These are phyloP conservation scores for Globisporangium paddicum DNA, from an alignment of 352 stramenopile species.

Conservation along the genomic window DNA sequence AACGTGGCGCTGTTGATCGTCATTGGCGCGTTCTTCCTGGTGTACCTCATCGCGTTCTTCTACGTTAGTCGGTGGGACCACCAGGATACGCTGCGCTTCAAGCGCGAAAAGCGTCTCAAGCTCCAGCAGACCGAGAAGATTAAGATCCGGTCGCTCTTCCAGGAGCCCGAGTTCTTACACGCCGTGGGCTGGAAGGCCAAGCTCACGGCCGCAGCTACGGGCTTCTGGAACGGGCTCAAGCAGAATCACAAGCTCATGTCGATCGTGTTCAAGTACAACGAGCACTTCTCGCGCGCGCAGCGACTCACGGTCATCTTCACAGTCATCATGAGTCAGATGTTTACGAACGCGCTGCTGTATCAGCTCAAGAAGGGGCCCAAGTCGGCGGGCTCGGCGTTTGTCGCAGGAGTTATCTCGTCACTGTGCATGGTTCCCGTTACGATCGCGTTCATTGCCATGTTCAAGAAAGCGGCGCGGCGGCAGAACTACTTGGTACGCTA, in stretches of 20 bases:
- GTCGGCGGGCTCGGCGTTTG: conserved; percentile 38
- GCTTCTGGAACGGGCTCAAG: conserved; percentile 50
- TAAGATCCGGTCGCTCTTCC: conserved; percentile 54
- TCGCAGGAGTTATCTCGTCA: conserved; percentile 51
- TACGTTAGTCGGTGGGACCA: conserved; percentile 65
- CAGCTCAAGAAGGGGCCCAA: conserved; percentile 42
- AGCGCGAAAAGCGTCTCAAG: conserved; percentile 31
- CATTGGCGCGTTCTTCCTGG: conserved; percentile 41
- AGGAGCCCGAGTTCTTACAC: conserved; percentile 53
- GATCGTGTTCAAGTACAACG: conserved; percentile 72
- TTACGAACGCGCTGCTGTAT: conserved; percentile 64
- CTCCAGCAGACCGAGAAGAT: conserved; percentile 45
- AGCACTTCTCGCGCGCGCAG: conserved; percentile 58
- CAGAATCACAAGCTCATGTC: conserved; percentile 65
- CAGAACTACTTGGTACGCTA: conserved; percentile 65
- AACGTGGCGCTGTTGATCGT: conserved; percentile 53
- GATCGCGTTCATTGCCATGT: conserved; percentile 65
- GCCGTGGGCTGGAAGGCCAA: conserved; percentile 45
- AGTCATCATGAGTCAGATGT: conserved; percentile 66
- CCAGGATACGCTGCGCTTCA: conserved; percentile 27
- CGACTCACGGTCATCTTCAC: conserved; percentile 69
- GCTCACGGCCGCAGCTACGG: conserved; percentile 23
- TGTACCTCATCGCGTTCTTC: conserved; percentile 48
- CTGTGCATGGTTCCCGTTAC: conserved; percentile 61
- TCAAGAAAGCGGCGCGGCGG: conserved; percentile 58